Conservation (phyloP, 192 early-diverging fungal genomes). For the Coemansia sp. region DNA sequence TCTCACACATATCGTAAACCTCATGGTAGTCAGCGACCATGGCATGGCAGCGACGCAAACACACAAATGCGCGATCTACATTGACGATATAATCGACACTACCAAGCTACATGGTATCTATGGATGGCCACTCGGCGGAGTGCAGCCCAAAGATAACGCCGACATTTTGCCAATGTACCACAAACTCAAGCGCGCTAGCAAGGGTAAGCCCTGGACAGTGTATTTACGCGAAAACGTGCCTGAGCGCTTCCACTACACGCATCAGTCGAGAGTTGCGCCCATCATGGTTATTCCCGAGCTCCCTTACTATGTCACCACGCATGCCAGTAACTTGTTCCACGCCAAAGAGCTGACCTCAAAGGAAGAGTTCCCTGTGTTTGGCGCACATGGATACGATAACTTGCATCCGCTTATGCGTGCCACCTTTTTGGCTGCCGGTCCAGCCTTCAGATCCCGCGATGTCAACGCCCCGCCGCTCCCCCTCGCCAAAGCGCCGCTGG, state of each 20-base stretch:
- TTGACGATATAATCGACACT: slow-evolving; percentile 72
- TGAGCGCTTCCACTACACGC: slow-evolving; percentile 65
- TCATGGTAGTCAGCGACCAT: slow-evolving; percentile 79
- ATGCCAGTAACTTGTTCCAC: slow-evolving; percentile 14
- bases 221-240: slow-evolving; percentile 76
- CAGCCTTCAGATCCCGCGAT: slow-evolving; percentile 53
- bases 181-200: slow-evolving; percentile 50
- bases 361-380: slow-evolving; percentile 39
- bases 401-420: slow-evolving; percentile 75
- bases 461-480: slow-evolving; percentile 1
- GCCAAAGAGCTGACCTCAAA: slow-evolving; percentile 2
- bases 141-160: slow-evolving; percentile 57
- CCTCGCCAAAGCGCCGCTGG: background rate
- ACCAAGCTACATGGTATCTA: slow-evolving; percentile 55
- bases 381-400: slow-evolving; percentile 87
- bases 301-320: slow-evolving; percentile 61
- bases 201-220: slow-evolving; percentile 59
- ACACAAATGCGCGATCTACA: slow-evolving; percentile 61
- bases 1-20: slow-evolving; percentile 63
- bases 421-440: slow-evolving; percentile 79
- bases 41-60: slow-evolving; percentile 69
- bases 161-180: slow-evolving; percentile 58
- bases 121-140: slow-evolving; percentile 61
- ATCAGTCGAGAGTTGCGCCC: slow-evolving; percentile 69
- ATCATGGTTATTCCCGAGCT: slow-evolving; percentile 69